Percentiles rank a stretch among this genome's conserved stretches.
Evolutionary conservation across 495 filamentous ascomycete species (phyloP).

Genomic region (Neurospora sp.): DNA sequence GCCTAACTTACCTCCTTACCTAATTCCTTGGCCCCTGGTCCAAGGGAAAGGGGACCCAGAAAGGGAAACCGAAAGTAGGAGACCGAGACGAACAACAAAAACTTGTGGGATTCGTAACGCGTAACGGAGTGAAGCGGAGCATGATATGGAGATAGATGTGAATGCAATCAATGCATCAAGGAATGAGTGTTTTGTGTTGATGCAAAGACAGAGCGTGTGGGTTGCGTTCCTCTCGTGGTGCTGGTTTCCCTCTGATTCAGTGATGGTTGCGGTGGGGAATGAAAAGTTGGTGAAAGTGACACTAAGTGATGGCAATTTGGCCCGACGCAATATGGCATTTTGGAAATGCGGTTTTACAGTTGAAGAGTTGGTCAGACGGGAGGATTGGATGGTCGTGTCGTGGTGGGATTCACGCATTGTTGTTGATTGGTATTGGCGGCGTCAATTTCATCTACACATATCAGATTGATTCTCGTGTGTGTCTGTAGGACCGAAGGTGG

Average conservation of each 20-base stretch:
- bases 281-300: background rate
- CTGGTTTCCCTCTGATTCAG: background rate
- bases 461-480: background rate
- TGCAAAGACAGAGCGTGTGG: background rate
- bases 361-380: background rate
- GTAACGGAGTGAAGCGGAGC: background rate
- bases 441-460: background rate
- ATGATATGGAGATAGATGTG: background rate
- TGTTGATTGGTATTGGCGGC: background rate
- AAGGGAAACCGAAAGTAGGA: background rate
- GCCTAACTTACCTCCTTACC: background rate
- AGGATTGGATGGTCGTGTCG: background rate
- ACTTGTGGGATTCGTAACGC: background rate
- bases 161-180: background rate
- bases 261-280: background rate
- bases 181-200: background rate
- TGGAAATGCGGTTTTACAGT: background rate
- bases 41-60: background rate
- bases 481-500: background rate
- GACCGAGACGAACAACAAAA: background rate
- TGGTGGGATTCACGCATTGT: background rate
- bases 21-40: background rate
- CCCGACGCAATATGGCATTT: conserved; percentile 1
- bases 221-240: background rate
- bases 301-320: background rate